Evolutionary conservation across 2,329 filamentous ascomycete genomes (phyloP), one percentile per base, ranked within the genome.

Genomic region (Colletotrichum acutatum): DNA sequence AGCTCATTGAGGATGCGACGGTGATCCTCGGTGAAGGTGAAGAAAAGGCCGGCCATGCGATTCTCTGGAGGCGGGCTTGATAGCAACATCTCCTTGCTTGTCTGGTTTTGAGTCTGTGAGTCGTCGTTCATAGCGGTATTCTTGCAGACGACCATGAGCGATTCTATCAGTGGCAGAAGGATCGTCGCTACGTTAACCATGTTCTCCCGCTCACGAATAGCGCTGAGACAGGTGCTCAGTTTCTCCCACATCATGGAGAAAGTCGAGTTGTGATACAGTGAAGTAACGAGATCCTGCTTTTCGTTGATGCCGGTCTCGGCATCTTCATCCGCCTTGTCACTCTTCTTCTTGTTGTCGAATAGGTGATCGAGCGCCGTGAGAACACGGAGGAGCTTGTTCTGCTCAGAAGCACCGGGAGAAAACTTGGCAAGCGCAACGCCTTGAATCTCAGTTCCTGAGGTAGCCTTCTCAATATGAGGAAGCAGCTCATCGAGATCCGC

Each of bases 91-190:
- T 95, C 92, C 78, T 92, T 92, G 75, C 82, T 84, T 58, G 82
- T 68, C 82, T 87, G 79, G 77, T 78, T 78, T 76, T 86, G 78
- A 70, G 82, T 76, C 32, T 78, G 76, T 1, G 88, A 83, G 30
- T 90, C 85, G 74, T 97, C 94, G 79, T 92, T 92, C 66, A 95
- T 86, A 1, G 95, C 93, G 9, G 95, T 98, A 82, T 98, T 98
- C 87, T 98, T 99, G 89, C 97, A 99, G 32, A 99, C 95, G 66
- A 99, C 97, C 97, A 99, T 99, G 74, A 99, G 87, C 6, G 95
- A 95, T 83, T 99, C 97, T 74, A 99, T 98, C 34, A 99, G 86
- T 34, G 97, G 97, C 46, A 98, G 87, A 30, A 99, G 88, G 75
- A 98, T 98, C 0, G 96, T 98, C 34, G 97, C 97, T 69, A 99